Evolutionary conservation across 1,284 basidiomycete species (phyloP).

Genomic region (Marasmius tenuissimus): DNA sequence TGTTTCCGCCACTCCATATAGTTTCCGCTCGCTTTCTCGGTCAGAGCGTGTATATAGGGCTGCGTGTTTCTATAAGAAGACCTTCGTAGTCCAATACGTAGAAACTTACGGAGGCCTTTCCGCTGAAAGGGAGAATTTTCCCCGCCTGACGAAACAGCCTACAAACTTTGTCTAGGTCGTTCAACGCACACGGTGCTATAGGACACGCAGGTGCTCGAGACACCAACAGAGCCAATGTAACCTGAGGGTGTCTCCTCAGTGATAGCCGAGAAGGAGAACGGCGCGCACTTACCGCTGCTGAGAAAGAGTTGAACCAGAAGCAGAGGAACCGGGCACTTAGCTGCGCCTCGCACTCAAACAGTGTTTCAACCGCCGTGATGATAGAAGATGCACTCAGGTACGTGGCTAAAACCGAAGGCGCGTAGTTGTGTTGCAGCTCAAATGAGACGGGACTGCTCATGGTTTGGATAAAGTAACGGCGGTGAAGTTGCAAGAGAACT

Average conservation of each 20-base stretch:
- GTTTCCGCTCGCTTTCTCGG: slow-evolving; percentile 41
- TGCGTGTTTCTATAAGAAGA: slow-evolving; percentile 19
- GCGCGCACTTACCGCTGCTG: slow-evolving; percentile 59
- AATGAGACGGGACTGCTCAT: slow-evolving; percentile 61
- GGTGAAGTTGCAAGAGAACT: slow-evolving; percentile 74
- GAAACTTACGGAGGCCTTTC: slow-evolving; percentile 47
- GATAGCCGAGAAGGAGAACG: background rate
- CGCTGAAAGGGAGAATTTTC: slow-evolving; percentile 44
- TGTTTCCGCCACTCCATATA: slow-evolving; percentile 35
- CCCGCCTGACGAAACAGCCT: slow-evolving; percentile 47
- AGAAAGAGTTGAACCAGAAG: slow-evolving; percentile 79
- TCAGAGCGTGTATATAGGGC: slow-evolving; percentile 51
- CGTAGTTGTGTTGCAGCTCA: slow-evolving; percentile 62
- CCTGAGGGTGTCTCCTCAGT: slow-evolving; percentile 39
- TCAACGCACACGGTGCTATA: slow-evolving; percentile 50
- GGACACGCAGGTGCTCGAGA: slow-evolving; percentile 52
- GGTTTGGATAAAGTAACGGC: slow-evolving; percentile 72
- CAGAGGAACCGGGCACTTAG: slow-evolving; percentile 71
- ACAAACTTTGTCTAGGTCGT: slow-evolving; percentile 48
- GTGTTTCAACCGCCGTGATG: slow-evolving; percentile 57
- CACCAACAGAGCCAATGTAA: slow-evolving; percentile 61
- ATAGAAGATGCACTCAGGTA: slow-evolving; percentile 65
- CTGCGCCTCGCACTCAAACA: slow-evolving; percentile 61
- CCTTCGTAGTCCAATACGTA: background rate
- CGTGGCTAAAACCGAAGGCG: slow-evolving; percentile 72